These are phyloP conservation scores for Kalmusia sp. DNA, from an alignment of 2,329 filamentous ascomycete genomes.

Conservation along the genomic window DNA sequence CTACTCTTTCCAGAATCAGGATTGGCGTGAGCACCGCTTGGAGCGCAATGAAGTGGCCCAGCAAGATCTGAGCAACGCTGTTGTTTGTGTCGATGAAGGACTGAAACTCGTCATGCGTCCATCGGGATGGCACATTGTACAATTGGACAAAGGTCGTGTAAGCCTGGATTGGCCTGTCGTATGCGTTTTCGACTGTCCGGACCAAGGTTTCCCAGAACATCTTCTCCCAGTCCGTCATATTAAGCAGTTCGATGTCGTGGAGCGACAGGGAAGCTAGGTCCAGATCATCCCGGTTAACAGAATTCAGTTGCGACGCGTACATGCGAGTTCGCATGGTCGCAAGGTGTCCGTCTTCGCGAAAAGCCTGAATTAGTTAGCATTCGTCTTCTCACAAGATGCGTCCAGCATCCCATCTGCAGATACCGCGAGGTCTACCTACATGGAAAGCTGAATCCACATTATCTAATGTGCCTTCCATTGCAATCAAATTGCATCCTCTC, in stretches of 20 bases:
- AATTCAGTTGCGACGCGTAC: constrained; percentile 20
- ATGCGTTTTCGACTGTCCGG: constrained; percentile 35
- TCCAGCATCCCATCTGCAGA: background rate
- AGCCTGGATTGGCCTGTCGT: constrained; percentile 39
- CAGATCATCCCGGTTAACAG: constrained; percentile 36
- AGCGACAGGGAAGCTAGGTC: constrained; percentile 40
- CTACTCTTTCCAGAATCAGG: constrained; percentile 39
- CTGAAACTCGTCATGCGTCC: constrained; percentile 51
- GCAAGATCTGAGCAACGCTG: constrained; percentile 50
- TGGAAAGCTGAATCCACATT: constrained; percentile 36
- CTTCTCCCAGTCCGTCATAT: constrained; percentile 36
- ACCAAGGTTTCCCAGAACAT: constrained; percentile 35
- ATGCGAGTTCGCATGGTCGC: constrained; percentile 39
- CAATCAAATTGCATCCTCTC: constrained; percentile 45
- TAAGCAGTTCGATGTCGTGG: constrained; percentile 29
- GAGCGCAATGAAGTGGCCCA: constrained; percentile 56
- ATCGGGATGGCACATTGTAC: constrained; percentile 50
- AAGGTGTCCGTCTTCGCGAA: constrained; percentile 41
- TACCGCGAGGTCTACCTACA: constrained; percentile 20
- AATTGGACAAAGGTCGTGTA: constrained; percentile 53
- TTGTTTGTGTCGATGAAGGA: constrained; percentile 54
- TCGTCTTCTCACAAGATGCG: background rate
- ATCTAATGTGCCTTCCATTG: constrained; percentile 28
- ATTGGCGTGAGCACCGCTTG: constrained; percentile 55
- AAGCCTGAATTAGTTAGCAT: constrained; percentile 26